Conservation (phyloP, 768 basidiomycete genomes). For the Thelephora ganbajun region DNA sequence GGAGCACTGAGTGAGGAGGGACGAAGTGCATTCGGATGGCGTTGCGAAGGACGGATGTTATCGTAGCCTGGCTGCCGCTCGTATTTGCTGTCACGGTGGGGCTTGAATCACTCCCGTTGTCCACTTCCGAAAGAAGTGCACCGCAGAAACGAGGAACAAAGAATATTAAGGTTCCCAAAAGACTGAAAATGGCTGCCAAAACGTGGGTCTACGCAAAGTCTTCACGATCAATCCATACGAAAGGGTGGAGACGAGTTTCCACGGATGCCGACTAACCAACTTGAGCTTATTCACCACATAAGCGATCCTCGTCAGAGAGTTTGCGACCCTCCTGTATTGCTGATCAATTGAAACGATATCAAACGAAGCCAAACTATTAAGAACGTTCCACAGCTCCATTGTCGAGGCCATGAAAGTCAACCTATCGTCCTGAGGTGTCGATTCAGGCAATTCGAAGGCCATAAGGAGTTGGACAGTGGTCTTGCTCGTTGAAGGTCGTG, state of each 20-base stretch:
- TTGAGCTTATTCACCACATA: slow-evolving; percentile 6
- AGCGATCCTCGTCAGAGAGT: slow-evolving; percentile 11
- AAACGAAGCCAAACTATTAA: slow-evolving; percentile 19
- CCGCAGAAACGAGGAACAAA: slow-evolving; percentile 34
- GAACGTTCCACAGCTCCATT: slow-evolving; percentile 29
- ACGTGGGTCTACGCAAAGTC: slow-evolving; percentile 26
- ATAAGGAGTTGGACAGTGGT: slow-evolving; percentile 43
- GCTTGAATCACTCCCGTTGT: neutral
- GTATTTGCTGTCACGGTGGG: slow-evolving; percentile 8
- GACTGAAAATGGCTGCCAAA: slow-evolving; percentile 36
- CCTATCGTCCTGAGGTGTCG: slow-evolving; percentile 11
- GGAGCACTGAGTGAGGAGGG: slow-evolving; percentile 10
- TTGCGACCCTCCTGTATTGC: slow-evolving; percentile 7
- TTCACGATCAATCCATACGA: neutral
- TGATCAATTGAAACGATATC: neutral
- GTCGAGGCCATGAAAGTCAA: slow-evolving; percentile 29
- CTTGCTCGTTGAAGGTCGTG: slow-evolving; percentile 20
- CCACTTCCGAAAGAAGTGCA: slow-evolving; percentile 19
- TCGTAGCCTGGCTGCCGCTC: slow-evolving; percentile 12
- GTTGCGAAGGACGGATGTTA: slow-evolving; percentile 27
- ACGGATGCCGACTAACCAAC: slow-evolving; percentile 9
- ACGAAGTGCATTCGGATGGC: slow-evolving; percentile 27
- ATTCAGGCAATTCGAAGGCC: slow-evolving; percentile 17
- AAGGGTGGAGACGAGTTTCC: slow-evolving; percentile 21
- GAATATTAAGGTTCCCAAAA: slow-evolving; percentile 32